Base-by-base conservation (phyloP, 768 basidiomycete species). In the Boletus reticulatus region DNA sequence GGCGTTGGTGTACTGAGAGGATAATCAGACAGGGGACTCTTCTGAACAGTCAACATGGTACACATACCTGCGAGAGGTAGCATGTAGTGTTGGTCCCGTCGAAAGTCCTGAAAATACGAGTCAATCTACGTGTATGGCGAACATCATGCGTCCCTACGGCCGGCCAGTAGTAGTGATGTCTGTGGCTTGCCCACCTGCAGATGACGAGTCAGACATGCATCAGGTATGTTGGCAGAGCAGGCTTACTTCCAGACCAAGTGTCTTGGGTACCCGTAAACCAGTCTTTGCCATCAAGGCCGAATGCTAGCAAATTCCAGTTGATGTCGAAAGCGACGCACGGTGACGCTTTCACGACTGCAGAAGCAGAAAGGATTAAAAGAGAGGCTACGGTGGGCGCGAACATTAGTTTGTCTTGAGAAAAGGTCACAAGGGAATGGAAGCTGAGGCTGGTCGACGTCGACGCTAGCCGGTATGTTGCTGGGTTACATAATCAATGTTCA, bases 281-380 rank as follows among this genome's bases (percentile, higher is more conserved):
- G 71, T 97, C 94, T 65, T 89, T 87, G 55, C 84, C 87, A 53
- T 86, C 82, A 57, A 92, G 82, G 52, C 89, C 91, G 68, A 98
- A 92, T 20, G 87, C 90, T 50, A 92, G 83, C 50, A 98, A 80
- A 70, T 95, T 92, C 84, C 87, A 94, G 62, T 73, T 75, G 42
- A 77, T 65, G 66, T 96, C 94, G 67, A 95, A 94, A 20, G 87
- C 81, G 38, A 93, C 76, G 67, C 94, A 96, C 4, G 85, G 78
- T 17, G 73, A 71, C 3, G 78, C 73, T 34, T 63, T 68, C 55
- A 76, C 75, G 38, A 67, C 54, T 9, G 65, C 54, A 13, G 73
- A 66, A 48, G 70, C 62, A 50, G 72, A 73, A 53, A 78, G 64
- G 43, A 76, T 66, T 32, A 80, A 80, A 82, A 83, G 81, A 83